phyloP scores from a whole-genome alignment of 2,329 filamentous ascomycete genomes.

The Botrytis paeoniae region DNA sequence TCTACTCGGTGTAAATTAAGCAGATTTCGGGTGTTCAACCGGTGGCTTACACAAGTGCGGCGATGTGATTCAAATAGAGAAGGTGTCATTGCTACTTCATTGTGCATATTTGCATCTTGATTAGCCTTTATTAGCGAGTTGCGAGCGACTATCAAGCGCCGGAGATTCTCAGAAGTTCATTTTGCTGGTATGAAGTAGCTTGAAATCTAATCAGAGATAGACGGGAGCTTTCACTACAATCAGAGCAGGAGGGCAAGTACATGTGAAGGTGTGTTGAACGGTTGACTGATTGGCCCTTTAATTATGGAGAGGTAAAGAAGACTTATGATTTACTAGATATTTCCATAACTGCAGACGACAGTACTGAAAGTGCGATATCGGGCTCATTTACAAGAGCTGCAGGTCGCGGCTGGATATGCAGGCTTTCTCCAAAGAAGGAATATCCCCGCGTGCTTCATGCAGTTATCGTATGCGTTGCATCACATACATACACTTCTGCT shows the following conservation, averaged over 20 bases:
- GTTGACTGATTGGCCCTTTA: background rate
- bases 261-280: background rate
- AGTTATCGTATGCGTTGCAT: background rate
- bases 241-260: background rate
- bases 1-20: background rate
- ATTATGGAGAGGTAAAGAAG: background rate
- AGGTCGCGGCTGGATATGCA: background rate
- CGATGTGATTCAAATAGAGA: background rate
- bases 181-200: background rate
- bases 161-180: background rate
- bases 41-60: background rate
- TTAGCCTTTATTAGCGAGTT: background rate
- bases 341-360: background rate
- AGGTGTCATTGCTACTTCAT: background rate
- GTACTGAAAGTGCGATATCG: no score
- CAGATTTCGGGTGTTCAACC: background rate
- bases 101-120: background rate
- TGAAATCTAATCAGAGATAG: background rate
- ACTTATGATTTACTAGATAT: background rate
- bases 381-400: background rate
- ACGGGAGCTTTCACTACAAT: background rate
- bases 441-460: background rate
- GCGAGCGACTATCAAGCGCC: background rate
- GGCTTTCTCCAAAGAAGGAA: background rate
- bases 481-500: background rate